phyloP scores from a whole-genome alignment of 805 yeast genomes.

The Nakazawaea peltata region DNA sequence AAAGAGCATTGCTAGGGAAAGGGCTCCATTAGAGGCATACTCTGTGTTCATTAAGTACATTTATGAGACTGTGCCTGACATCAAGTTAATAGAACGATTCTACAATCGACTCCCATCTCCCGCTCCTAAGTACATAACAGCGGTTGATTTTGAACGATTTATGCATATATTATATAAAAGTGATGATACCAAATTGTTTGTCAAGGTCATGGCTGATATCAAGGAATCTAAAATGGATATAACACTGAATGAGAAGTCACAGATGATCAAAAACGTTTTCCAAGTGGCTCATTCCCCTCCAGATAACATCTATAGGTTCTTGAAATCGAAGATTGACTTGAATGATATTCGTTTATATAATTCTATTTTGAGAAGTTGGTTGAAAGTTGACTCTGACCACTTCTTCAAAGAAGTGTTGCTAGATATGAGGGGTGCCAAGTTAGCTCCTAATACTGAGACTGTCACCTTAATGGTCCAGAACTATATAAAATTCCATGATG shows the following conservation, averaged over 20 bases:
- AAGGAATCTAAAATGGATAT: neutral
- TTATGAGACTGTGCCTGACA: conserved; percentile 1
- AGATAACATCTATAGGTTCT: neutral
- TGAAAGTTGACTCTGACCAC: neutral
- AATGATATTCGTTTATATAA: conserved; percentile 3
- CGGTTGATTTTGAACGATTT: conserved; percentile 5
- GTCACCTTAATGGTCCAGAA: neutral
- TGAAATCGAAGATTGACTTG: conserved; percentile 1
- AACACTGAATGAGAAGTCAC: conserved; percentile 3
- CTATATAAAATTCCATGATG: neutral
- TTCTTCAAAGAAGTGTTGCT: neutral
- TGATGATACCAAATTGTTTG: conserved; percentile 1
- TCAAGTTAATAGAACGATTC: conserved; percentile 1
- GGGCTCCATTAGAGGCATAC: conserved; percentile 5
- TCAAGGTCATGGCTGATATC: conserved; percentile 3
- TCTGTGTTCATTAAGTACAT: conserved; percentile 6
- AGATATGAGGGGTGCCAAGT: neutral
- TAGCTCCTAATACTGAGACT: neutral
- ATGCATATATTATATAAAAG: neutral
- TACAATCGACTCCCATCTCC: conserved; percentile 5
- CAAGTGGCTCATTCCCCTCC: conserved; percentile 4
- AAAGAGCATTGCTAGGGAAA: neutral
- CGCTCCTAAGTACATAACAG: conserved; percentile 5
- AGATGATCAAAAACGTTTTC: conserved; percentile 3
- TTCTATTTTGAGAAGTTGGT: neutral